phyloP scores from a whole-genome alignment of 495 filamentous ascomycete species.

The Xylaria intraflava region DNA sequence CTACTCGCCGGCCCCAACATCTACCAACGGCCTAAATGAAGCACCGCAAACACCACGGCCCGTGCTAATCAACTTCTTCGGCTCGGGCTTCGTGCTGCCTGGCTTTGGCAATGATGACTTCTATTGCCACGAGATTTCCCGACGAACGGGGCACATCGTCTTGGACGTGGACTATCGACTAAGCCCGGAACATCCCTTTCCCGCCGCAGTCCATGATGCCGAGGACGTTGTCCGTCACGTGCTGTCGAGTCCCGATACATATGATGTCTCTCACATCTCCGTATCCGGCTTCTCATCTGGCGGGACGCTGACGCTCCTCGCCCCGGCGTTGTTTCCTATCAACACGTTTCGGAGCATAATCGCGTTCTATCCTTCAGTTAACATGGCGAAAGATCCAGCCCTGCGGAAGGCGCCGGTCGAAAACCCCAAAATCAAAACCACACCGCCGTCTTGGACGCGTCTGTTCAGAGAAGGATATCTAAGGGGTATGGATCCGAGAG shows the following conservation, averaged over 20 bases:
- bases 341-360: conserved; percentile 37
- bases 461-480: conserved; percentile 21
- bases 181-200: conserved; percentile 28
- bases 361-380: conserved; percentile 37
- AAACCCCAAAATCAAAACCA: conserved; percentile 1
- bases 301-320: conserved; percentile 38
- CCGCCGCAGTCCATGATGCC: conserved; percentile 29
- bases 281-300: conserved; percentile 42
- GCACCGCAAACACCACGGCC: conserved; percentile 22
- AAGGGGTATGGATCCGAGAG: conserved; percentile 30
- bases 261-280: conserved; percentile 31
- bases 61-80: conserved; percentile 42
- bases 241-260: conserved; percentile 24
- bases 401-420: conserved; percentile 12
- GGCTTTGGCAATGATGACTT: conserved; percentile 38
- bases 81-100: conserved; percentile 39
- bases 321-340: conserved; percentile 32
- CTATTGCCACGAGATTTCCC: conserved; percentile 35
- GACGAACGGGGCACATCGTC: conserved; percentile 33
- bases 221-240: conserved; percentile 38
- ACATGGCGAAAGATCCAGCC: conserved; percentile 26
- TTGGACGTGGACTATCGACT: conserved; percentile 39
- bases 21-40: neutral
- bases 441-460: conserved; percentile 9
- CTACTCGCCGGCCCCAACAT: conserved; percentile 26